Evolutionary conservation across 768 basidiomycete genomes (phyloP), one percentile per base, ranked within the genome.

Genomic region (Chalciporus chontae): DNA sequence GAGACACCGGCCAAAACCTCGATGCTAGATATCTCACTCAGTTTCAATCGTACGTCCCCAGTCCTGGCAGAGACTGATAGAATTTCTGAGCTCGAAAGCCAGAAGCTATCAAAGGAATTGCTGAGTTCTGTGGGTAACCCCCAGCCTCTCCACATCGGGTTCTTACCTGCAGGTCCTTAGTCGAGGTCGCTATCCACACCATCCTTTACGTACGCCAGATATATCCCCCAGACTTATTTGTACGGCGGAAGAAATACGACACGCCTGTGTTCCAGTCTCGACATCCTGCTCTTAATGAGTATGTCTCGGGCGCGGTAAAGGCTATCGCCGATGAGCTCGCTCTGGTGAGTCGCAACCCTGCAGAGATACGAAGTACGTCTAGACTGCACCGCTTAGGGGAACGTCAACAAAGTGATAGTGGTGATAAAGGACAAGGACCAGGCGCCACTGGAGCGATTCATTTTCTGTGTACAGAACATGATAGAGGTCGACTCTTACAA

Each of bases 101-200:
- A 87, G 87, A 87, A 69, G 75, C 79, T 21, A 75, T 82, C 41
- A 75, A 73, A 47, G 85, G 83, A 18, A 77, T 87, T 45, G 71
- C 79, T 40, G 86, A 88, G 62, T 89, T 89, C 70, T 81, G 87
- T 88, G 56, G 58, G 82, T 68, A 37, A 11, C 15, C 19, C 27
- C 24, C 15, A 29, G 14, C 21, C 18, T n/a, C 15, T 17, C 19
- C 40, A 9, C 23, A 9, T 9, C 2, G 18, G 14, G 15, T 36
- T 19, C 56, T 61, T 5, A 67, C 36, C 24, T 31, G 10, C n/a
- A n/a, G n/a, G n/a, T 9, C 40, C 24, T 18, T 61, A 98, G 95
- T 98, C 58, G 95, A 98, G 64, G 89, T 94, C 26, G 90, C 90
- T 9, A 85, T 96, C 52, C 94, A 97, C 63, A 85, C 85, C 4